Evolutionary conservation across 345 rosid genomes (phyloP), one percentile per base, ranked within the genome.

Genomic region (Salix arbutifolia): DNA sequence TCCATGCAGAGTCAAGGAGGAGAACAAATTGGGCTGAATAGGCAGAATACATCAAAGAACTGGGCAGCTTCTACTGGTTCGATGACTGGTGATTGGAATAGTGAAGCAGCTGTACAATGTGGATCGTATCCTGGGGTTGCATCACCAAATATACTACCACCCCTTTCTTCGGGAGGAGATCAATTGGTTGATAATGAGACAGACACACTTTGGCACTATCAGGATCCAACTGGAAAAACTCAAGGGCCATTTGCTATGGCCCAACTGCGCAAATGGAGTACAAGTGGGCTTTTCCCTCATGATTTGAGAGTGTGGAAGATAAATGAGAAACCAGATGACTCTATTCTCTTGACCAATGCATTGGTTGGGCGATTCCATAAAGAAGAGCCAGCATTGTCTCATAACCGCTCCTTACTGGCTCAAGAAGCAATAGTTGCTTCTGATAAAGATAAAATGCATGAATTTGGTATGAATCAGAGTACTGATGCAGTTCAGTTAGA

Each of bases 171-270:
- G 13, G 84, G 79, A 67, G 77, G 73, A 71, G 87, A 85, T 78
- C 87, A 80, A 64, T 78, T 88, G 58, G 75, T 81, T 72, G 84
- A 87, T 70, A 68, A 68, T 9, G 97, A 91, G 86, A 80, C 77
- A 3, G 83, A 84, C 62, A 91, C 83, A 65, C 70, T 88, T 70
- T 96, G 99, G 99, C 90, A 78, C 83, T 96, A 96, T 82, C 89
- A 85, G 85, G 99, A 96, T 74, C 98, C 97, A 67, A 75, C 69
- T 70, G 93, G 92, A 77, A 92, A 85, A 83, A 77, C 82, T 82
- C 99, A 92, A 77, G 99, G 99, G 60, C 98, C 99, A 40, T 96
- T 96, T 86, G 33, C 91, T 48, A 75, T 94, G 90, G 74, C 70
- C 76, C 91, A 86, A 81, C 84, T 96, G 74, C 90, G 89, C 40